phyloP scores from a whole-genome alignment of 352 stramenopile species.

The Globisporangium rhizosaccharum region DNA sequence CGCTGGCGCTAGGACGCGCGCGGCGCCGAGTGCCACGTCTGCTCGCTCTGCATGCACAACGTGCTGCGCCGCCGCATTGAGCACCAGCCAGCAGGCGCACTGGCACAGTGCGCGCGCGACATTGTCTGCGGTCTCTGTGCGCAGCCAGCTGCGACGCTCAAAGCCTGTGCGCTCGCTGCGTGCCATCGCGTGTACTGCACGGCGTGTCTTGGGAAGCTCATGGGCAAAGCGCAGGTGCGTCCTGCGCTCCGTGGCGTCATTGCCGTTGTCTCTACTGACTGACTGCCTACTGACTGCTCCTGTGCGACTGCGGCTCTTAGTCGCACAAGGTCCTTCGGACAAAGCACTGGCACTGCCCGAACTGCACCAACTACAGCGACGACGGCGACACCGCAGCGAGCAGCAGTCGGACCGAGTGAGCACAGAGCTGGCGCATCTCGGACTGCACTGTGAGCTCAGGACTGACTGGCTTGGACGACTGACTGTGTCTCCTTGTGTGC shows the following conservation, averaged over 20 bases:
- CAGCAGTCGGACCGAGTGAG: not conserved
- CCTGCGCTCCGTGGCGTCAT: not conserved
- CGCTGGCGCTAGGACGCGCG: slow-evolving; percentile 31
- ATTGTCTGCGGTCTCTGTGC: slow-evolving; percentile 48
- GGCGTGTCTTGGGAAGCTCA: slow-evolving; percentile 52
- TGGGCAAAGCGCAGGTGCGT: slow-evolving; percentile 42
- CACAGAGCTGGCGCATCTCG: not conserved
- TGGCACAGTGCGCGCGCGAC: slow-evolving; percentile 10
- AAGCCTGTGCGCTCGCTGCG: slow-evolving; percentile 12
- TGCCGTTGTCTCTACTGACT: not conserved
- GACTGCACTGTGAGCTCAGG: not conserved
- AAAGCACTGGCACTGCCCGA: slow-evolving; percentile 61
- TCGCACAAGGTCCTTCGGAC: slow-evolving; percentile 45
- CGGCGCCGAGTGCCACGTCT: slow-evolving; percentile 43
- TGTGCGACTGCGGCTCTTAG: slow-evolving; percentile 1
- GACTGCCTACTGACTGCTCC: not conserved
- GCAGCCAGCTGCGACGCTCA: slow-evolving; percentile 7
- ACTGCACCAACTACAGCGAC: slow-evolving; percentile 37
- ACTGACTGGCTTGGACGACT: not conserved
- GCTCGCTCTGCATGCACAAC: slow-evolving; percentile 60
- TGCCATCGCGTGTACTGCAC: slow-evolving; percentile 52
- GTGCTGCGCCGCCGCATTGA: slow-evolving; percentile 36
- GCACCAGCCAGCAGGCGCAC: not conserved
- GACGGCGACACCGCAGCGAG: not conserved
- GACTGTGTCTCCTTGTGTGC: too few species aligned